Evolutionary conservation across 495 filamentous ascomycete genomes (phyloP), one percentile per base, ranked within the genome.

Genomic region (Trichoderma orchidacearum): DNA sequence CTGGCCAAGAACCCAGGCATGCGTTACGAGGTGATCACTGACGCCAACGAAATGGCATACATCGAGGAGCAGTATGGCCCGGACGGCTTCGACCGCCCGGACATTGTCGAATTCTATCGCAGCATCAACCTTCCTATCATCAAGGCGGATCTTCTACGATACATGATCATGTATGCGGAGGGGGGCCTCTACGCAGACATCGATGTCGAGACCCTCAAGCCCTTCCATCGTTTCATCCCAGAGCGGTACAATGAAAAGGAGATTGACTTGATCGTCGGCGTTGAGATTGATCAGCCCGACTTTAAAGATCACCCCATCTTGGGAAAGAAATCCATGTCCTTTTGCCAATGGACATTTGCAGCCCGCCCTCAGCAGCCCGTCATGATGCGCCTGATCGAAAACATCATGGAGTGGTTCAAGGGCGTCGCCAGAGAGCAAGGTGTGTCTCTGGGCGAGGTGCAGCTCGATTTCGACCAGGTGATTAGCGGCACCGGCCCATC

Each of bases 301-400:
- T 84, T 77, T 67, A 65, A 67, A 36, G 71, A 84, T 64, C 80
- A 85, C 66, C 68, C 75, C 30, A 80, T 85, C 57, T 75, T 85
- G 12, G 82, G 83, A 27, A 69, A 72, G 51, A 84, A 84, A 62
- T 82, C 74, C 15, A 65, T 72, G 23, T 83, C 80, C 15, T 85
- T 85, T 61, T 85, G 81, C 67, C 82, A 85, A 62, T 86, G 83
- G 82, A 85, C 82, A 9, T 82, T 85, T 58, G 78, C 80, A 70
- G 77, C 75, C 67, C 83, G 81, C 64, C 79, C 81, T 4, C 70
- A 75, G 56, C 75, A 78, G 27, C 80, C 80, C 30, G 77, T 84
- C 58, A 79, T 86, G 79, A 72, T 84, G 69, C 63, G 70, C 13
- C 72, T 85, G 12, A 71, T 84, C 28, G 77, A 85, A 60, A 74